Evolutionary conservation across 345 rosid genomes (phyloP).

Genomic region (Pistacia vera): DNA sequence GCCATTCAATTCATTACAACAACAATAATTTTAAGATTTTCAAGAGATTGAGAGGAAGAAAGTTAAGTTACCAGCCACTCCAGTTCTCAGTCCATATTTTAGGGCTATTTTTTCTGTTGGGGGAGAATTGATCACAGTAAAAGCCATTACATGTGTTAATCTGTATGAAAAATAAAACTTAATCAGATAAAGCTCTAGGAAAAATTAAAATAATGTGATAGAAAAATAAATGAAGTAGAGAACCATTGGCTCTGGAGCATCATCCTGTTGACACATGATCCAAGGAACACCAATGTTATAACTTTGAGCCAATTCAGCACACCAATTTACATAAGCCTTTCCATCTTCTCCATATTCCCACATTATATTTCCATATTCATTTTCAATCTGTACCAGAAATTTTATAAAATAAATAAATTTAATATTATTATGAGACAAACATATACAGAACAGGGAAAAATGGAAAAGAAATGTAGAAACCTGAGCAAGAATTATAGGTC

Average conservation of each 20-base stretch:
- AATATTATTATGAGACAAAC: not conserved
- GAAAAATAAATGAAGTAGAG: not conserved
- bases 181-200: not conserved
- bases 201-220: not conserved
- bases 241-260: conserved; percentile 45
- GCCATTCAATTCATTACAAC: not conserved
- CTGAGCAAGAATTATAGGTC: conserved; percentile 53
- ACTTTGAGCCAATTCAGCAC: conserved; percentile 34
- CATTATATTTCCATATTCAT: conserved; percentile 44
- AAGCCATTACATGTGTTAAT: conserved; percentile 44
- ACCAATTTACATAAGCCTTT: conserved; percentile 41
- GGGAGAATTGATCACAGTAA: conserved; percentile 40
- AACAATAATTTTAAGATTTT: not conserved
- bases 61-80: conserved; percentile 39
- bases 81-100: conserved; percentile 56
- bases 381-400: conserved; percentile 38
- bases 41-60: not conserved
- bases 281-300: conserved; percentile 40
- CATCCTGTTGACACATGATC: conserved; percentile 48
- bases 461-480: not conserved
- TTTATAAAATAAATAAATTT: too few species aligned
- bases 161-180: conserved; percentile 5
- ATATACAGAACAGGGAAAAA: not conserved
- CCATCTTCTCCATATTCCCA: conserved; percentile 31
- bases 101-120: conserved; percentile 31